Conservation (phyloP, 106 monocot species). For the Dioscorea zingiberensis region DNA sequence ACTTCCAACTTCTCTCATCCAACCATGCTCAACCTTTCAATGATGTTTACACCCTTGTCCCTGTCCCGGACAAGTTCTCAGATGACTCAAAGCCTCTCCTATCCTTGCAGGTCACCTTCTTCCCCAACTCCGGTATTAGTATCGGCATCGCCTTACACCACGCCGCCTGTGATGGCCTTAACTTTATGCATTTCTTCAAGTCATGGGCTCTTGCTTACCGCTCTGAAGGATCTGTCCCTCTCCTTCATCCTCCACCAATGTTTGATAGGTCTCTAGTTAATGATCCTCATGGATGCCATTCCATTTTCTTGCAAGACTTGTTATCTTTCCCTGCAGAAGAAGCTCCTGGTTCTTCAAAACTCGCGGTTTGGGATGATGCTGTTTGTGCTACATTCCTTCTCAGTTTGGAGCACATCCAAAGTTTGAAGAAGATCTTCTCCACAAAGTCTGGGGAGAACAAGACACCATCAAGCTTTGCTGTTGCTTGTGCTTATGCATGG, state of each 20-base stretch:
- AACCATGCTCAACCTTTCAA: slow-evolving; percentile 4
- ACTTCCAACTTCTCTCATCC: slow-evolving; percentile 15
- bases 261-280: background rate
- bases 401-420: background rate
- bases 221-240: background rate
- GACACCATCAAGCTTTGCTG: background rate
- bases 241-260: background rate
- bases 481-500: background rate
- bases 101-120: slow-evolving; percentile 35
- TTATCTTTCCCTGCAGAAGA: background rate
- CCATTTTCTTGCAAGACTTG: background rate
- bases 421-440: background rate
- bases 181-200: slow-evolving; percentile 25
- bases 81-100: slow-evolving; percentile 12
- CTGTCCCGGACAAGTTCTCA: slow-evolving; percentile 1
- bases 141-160: slow-evolving; percentile 32
- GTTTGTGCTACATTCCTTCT: background rate
- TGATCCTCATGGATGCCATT: background rate
- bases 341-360: background rate
- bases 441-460: background rate
- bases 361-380: too few species aligned
- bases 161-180: slow-evolving; percentile 23
- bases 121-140: slow-evolving; percentile 14
- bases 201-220: slow-evolving; percentile 23
- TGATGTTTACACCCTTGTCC: slow-evolving; percentile 15